These are phyloP conservation scores for Diophrys sp. DNA, from an alignment of 73 alveolate genomes.

Conservation along the genomic window DNA sequence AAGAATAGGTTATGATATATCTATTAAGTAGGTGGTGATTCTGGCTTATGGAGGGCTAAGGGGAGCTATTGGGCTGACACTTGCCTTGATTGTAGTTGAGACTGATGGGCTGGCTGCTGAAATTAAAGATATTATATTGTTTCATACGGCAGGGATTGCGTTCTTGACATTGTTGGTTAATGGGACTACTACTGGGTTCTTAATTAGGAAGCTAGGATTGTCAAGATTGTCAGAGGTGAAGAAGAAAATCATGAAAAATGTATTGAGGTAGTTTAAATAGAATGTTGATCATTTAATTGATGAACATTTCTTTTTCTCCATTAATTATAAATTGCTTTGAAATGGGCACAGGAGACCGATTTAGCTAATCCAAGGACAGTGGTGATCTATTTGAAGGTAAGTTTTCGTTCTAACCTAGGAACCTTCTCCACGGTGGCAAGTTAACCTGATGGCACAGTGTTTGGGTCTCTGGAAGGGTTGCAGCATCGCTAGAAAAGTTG, in stretches of 20 bases:
- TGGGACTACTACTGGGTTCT: conserved; percentile 50
- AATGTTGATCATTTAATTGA: conserved; percentile 23
- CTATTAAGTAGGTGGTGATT: conserved; percentile 32
- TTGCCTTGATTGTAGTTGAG: conserved; percentile 59
- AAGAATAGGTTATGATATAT: conserved; percentile 62
- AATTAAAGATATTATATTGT: conserved; percentile 54
- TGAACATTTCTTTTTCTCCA: too few species aligned
- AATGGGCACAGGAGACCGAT: too few species aligned
- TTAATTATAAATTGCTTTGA: too few species aligned
- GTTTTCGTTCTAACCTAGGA: too few species aligned
- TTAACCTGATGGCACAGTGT: too few species aligned
- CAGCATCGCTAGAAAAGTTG: too few species aligned
- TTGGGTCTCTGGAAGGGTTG: too few species aligned
- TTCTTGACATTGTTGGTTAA: conserved; percentile 55
- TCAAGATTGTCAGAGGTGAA: conserved; percentile 26
- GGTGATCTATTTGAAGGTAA: too few species aligned
- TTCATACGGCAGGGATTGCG: conserved; percentile 66
- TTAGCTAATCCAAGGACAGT: too few species aligned
- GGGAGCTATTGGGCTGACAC: conserved; percentile 68
- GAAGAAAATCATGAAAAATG: conserved; percentile 19
- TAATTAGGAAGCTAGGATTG: conserved; percentile 14
- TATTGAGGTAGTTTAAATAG: conserved; percentile 17
- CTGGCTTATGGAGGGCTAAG: conserved; percentile 66
- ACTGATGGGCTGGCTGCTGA: conserved; percentile 43
- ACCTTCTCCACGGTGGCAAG: too few species aligned